A percentile compares a stretch with the other conserved stretches of the same genome.
Evolutionary conservation across 495 filamentous ascomycete species (phyloP).

Genomic region (Xanthoparmelia taractica): DNA sequence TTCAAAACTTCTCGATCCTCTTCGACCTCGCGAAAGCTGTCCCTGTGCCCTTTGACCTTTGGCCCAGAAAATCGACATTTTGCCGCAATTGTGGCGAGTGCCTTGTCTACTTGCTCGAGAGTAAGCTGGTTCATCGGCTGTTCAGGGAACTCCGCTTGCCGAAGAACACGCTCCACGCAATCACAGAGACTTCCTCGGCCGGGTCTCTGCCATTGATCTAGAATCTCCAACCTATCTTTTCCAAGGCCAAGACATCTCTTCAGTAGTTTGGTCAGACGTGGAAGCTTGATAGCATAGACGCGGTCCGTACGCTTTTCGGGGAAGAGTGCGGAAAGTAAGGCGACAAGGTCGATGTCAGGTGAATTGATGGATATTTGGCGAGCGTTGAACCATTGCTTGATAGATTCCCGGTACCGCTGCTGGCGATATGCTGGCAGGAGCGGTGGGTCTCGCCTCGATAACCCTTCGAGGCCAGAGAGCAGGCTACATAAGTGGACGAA

Average conservation of each 20-base stretch:
- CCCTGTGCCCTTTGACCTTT: constrained; percentile 39
- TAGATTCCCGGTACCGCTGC: constrained; percentile 30
- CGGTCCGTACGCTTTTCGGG: constrained; percentile 69
- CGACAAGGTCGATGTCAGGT: constrained; percentile 44
- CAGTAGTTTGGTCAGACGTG: constrained; percentile 53
- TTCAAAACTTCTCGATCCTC: constrained; percentile 31
- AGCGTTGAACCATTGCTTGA: constrained; percentile 51
- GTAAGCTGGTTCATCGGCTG: constrained; percentile 40
- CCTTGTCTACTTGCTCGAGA: constrained; percentile 66
- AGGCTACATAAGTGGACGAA: constrained; percentile 56
- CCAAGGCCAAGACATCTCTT: constrained; percentile 57
- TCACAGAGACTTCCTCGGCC: constrained; percentile 58
- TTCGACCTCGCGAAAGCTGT: constrained; percentile 25
- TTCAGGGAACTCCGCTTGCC: constrained; percentile 49
- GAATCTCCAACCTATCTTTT: constrained; percentile 46
- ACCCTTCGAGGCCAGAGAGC: constrained; percentile 46
- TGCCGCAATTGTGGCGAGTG: constrained; percentile 56
- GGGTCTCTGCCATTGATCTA: constrained; percentile 52
- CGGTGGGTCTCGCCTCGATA: constrained; percentile 25
- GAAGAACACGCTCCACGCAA: constrained; percentile 61
- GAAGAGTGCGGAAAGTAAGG: constrained; percentile 63
- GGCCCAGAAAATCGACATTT: constrained; percentile 62
- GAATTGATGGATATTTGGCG: constrained; percentile 47
- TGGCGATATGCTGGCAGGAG: constrained; percentile 9
- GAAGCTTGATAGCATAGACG: constrained; percentile 59